Conservation (phyloP, 768 basidiomycete species). For the Termitomyces sp. region DNA sequence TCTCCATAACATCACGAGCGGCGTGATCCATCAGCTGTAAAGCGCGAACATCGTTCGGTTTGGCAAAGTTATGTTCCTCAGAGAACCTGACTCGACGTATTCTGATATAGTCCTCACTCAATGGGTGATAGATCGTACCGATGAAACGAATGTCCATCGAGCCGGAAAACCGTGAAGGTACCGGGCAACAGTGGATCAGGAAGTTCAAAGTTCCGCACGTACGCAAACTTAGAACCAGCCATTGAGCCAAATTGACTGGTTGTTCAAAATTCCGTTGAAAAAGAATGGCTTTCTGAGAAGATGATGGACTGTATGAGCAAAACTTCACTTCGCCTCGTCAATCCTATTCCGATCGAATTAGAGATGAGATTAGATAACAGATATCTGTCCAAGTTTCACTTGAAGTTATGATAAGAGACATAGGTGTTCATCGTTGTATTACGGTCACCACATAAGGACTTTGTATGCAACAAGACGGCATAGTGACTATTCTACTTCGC, state of each 20-base stretch:
- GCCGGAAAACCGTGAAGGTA: constrained; percentile 77
- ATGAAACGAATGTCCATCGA: constrained; percentile 95
- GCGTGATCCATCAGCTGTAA: constrained; percentile 90
- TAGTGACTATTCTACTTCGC: not conserved
- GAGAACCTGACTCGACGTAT: constrained; percentile 57
- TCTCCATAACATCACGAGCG: constrained; percentile 74
- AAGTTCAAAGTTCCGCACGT: constrained; percentile 86
- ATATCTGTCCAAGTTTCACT: too few relatives aligned
- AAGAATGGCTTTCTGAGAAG: not conserved
- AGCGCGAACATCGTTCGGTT: constrained; percentile 89
- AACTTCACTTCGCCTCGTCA: too few relatives aligned
- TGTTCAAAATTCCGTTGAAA: not conserved
- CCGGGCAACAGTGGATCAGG: constrained; percentile 81
- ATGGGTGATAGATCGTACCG: constrained; percentile 40
- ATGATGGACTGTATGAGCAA: not conserved
- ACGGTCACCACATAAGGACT: not conserved
- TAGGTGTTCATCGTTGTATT: too few relatives aligned
- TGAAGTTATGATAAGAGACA: too few relatives aligned
- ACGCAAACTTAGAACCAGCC: constrained; percentile 91
- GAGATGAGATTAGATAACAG: not conserved
- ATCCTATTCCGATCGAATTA: not conserved
- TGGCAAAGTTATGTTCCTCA: constrained; percentile 72
- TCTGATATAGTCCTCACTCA: not conserved
- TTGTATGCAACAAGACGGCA: not conserved
- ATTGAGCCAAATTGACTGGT: constrained; percentile 31